phyloP scores from a whole-genome alignment of 768 basidiomycete genomes.

The Lepiota venenata region DNA sequence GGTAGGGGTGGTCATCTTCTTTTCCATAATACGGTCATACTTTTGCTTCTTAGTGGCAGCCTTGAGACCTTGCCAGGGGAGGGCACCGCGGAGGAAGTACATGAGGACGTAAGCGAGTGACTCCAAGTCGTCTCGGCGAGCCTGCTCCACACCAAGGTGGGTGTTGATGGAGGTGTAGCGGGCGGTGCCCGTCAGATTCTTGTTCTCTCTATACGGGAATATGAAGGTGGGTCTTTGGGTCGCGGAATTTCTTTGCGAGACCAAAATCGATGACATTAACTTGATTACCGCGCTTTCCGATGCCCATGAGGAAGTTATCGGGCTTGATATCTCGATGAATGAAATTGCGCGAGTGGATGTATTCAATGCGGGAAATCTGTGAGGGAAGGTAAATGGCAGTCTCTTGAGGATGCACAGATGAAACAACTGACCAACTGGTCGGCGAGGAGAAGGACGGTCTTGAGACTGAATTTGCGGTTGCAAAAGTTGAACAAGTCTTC shows the following conservation, averaged over 20 bases:
- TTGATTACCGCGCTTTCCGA: constrained; percentile 99
- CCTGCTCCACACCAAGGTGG: constrained; percentile 96
- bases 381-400: constrained; percentile 18
- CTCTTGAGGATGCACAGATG: constrained; percentile 14
- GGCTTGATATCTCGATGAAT: constrained; percentile 98
- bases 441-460: constrained; percentile 94
- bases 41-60: constrained; percentile 99
- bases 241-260: constrained; percentile 99
- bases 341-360: constrained; percentile 99
- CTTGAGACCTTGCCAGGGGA: constrained; percentile 99
- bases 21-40: constrained; percentile 99
- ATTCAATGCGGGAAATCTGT: constrained; percentile 97
- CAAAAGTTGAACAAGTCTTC: constrained; percentile 94
- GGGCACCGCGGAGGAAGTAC: constrained; percentile 98
- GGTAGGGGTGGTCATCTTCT: constrained; percentile 99
- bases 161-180: constrained; percentile 99
- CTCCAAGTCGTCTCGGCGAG: constrained; percentile 96
- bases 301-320: constrained; percentile 99
- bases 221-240: constrained; percentile 99
- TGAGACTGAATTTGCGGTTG: constrained; percentile 96
- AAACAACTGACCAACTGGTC: constrained; percentile 80
- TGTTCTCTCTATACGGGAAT: constrained; percentile 99
- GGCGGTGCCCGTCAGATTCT: constrained; percentile 98
- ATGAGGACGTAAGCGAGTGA: constrained; percentile 98
- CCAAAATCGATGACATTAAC: constrained; percentile 99